phyloP scores from a whole-genome alignment of 2,329 filamentous ascomycete genomes.

The Cladosporium sp. region DNA sequence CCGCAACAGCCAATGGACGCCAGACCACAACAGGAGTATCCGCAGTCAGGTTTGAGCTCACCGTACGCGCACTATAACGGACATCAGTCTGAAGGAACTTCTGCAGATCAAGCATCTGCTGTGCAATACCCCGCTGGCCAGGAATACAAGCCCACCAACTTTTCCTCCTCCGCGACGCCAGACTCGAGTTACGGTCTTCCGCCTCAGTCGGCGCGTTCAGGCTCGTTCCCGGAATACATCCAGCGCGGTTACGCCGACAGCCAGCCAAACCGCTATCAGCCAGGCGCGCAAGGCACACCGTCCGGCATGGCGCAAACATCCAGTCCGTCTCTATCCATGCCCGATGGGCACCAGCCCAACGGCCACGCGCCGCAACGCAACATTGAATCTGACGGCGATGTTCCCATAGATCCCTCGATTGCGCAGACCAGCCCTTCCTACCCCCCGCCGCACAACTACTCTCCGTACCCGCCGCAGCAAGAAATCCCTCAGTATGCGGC shows the following conservation, averaged over 20 bases:
- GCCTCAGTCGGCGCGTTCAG: constrained; percentile 62
- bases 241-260: constrained; percentile 70
- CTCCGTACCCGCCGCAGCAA: constrained; percentile 74
- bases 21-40: constrained; percentile 44
- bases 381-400: constrained; percentile 90
- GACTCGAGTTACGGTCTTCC: constrained; percentile 83
- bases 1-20: constrained; percentile 47
- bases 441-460: constrained; percentile 71
- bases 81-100: constrained; percentile 73
- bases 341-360: constrained; percentile 74
- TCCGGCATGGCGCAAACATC: constrained; percentile 97
- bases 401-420: constrained; percentile 99
- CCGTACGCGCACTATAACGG: constrained; percentile 48
- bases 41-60: constrained; percentile 49
- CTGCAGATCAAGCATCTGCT: constrained; percentile 89
- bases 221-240: constrained; percentile 81
- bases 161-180: constrained; percentile 67
- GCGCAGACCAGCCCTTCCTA: constrained; percentile 89
- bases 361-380: constrained; percentile 41
- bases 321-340: constrained; percentile 91
- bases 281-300: constrained; percentile 66
- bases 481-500: constrained; percentile 79
- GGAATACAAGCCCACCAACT: constrained; percentile 68
- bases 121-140: constrained; percentile 79
- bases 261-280: constrained; percentile 60